Base-by-base conservation (phyloP, 345 rosid genomes). In the Eucalyptus coolabah region DNA sequence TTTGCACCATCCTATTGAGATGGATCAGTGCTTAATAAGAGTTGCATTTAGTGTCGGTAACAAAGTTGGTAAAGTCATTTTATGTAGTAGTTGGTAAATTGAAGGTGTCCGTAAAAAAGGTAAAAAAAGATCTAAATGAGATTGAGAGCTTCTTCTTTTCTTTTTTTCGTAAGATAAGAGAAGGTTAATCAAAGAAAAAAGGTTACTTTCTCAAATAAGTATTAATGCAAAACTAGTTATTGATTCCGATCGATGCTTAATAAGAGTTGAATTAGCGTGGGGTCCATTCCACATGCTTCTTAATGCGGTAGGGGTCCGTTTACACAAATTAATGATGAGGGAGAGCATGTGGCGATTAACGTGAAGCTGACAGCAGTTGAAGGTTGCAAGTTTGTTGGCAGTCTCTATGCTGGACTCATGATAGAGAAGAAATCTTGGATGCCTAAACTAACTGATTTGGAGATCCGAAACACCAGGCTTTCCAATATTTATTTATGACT, bases 381-480 rank as follows among this genome's bases (percentile, higher is more conserved):
- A 90, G 99, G 97, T 87, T 95, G 98, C 95, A 96, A 95, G 93
- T 97, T 95, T 89, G 91, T 98, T 10, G 99, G 99, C 19, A 98
- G 96, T 91, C 90, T 98, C 82, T 96, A 91, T 88, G 99, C 99
- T 37, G 99, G 98, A 50, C 95, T 98, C 63, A 95, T 98, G 99
- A 95, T 96, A 50, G 98, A 97, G 92, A 95, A 95, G 93, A 98
- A 95, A 90, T 92, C 99, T n/a, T 95, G 99, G 88, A 94, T 95
- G 60, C 98, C 99, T 50, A 98, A 98, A 93, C 94, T 98, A 72
- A 97, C 97, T 32, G 99, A 96, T 96, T 97, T 93, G 99, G 99
- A 87, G 99, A 98, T 93, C 98, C 97, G 6, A 99, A 98, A 91
- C 96, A 99, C 89, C 99, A 97, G 96, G 99, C 95, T 24, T 87